Evolutionary conservation across 2,329 filamentous ascomycete genomes (phyloP), one percentile per base, ranked within the genome.

Genomic region (Bisporella sp.): DNA sequence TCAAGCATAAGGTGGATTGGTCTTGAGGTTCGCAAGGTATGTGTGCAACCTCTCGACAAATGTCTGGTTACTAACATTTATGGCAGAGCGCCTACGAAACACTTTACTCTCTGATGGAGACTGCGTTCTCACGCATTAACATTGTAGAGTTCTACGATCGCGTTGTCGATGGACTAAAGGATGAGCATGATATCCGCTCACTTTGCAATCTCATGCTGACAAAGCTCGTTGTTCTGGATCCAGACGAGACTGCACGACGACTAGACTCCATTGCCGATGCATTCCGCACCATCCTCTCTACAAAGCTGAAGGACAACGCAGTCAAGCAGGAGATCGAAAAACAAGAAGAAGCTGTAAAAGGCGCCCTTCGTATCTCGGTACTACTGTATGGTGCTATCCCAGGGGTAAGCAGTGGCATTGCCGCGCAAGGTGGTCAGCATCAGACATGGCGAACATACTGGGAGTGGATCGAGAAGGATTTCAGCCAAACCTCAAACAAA

Each of bases 271-370:
- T 99, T 46, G 87, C 89, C 0, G 85, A 89, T 52, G 84, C 86
- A 48, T 97, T 95, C 76, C 83, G 86, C 30, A 73, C 78, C 31
- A 87, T 93, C 0, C 73, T 99, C 3, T 85, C 85, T 0, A 84
- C 85, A 56, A 96, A 96, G 70, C 81, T 93, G 0, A 97, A 96
- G 71, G 93, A 97, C 12, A 95, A 87, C 44, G 89, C 93, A 0
- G 93, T 99, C 54, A 99, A 99, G 73, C 93, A 99, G 69, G 93
- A 99, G 62, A 73, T 96, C 13, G 93, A 99, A 73, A 96, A 95
- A 73, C 85, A 95, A 54, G 85, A 90, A 40, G 93, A 97, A 68
- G 87, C 90, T 21, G 86, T 85, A 62, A 88, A 89, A 71, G 88
- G 89, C 50, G 84, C 95, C n/a, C 73, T 97, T 41, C 81, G 87